Percentiles rank a stretch among this genome's conserved stretches.
phyloP scores from a whole-genome alignment of 202 grass and related monocot species.

The Zizania palustris region DNA sequence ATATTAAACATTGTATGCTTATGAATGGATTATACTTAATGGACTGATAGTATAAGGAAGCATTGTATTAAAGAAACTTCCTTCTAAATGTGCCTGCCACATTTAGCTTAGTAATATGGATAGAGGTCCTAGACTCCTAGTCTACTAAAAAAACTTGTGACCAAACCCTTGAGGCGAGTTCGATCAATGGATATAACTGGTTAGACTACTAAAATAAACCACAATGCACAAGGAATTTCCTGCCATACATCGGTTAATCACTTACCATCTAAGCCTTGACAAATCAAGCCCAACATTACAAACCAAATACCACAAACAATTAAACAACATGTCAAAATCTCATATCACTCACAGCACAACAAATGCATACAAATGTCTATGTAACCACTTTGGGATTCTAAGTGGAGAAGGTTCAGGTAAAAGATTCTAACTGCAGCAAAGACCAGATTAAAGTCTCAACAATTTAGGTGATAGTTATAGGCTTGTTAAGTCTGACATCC shows the following conservation, averaged over 20 bases:
- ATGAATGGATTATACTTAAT: slow-evolving; percentile 5
- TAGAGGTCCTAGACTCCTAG: neutral
- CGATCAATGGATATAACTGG: neutral
- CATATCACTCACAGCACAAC: neutral
- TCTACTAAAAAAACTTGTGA: slow-evolving; percentile 14
- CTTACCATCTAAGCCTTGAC: neutral
- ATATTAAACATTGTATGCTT: neutral
- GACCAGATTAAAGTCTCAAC: too few species aligned
- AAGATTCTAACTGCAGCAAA: too few species aligned
- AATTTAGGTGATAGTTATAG: too few species aligned
- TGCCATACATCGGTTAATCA: neutral
- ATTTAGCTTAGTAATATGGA: neutral
- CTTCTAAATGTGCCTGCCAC: neutral
- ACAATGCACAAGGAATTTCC: slow-evolving; percentile 1
- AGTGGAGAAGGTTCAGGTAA: too few species aligned
- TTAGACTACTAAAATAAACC: slow-evolving; percentile 11
- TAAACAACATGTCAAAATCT: neutral
- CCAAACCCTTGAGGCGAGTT: slow-evolving; percentile 5
- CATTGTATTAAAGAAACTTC: neutral
- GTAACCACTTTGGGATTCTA: too few species aligned
- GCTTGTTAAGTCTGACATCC: too few species aligned
- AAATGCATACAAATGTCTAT: too few species aligned
- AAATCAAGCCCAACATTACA: slow-evolving; percentile 10
- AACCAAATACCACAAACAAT: slow-evolving; percentile 10
- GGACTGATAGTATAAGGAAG: neutral